A percentile compares a stretch with the other conserved stretches of the same genome.
Evolutionary conservation across 2,329 filamentous ascomycete species (phyloP).

Genomic region (Trichoderma semiorbis): DNA sequence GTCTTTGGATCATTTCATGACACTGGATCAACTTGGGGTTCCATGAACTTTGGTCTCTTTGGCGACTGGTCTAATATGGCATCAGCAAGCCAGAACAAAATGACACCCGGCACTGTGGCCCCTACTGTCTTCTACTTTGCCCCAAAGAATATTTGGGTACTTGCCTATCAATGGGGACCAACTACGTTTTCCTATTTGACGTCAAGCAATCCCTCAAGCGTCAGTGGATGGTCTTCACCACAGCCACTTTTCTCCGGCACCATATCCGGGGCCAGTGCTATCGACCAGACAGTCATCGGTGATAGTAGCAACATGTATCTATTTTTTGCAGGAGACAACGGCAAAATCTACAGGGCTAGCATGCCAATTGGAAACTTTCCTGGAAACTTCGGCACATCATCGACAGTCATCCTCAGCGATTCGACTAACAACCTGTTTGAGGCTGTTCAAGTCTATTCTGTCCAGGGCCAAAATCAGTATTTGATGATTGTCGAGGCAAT

Average conservation of each 20-base stretch:
- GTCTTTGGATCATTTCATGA: not conserved
- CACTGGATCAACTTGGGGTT: not conserved
- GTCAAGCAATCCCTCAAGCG: not conserved
- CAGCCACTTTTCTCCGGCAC: not conserved
- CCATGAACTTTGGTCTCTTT: constrained; percentile 5
- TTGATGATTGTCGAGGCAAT: constrained; percentile 13
- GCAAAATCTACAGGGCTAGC: not conserved
- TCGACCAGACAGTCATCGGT: constrained; percentile 6
- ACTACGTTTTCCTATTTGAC: not conserved
- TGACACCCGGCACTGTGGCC: not conserved
- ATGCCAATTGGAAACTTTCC: constrained; percentile 8
- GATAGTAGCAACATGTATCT: constrained; percentile 6
- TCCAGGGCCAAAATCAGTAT: not conserved
- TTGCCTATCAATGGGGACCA: constrained; percentile 6
- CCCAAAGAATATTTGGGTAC: not conserved
- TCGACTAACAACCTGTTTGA: not conserved
- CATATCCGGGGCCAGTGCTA: not conserved
- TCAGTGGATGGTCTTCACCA: not conserved
- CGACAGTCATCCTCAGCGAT: constrained; percentile 1
- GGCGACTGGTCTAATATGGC: not conserved
- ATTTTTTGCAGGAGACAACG: constrained; percentile 3
- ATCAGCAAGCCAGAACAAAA: not conserved
- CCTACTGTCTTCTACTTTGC: not conserved
- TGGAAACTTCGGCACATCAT: not conserved
- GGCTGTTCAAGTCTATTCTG: not conserved